phyloP scores from a whole-genome alignment of 2,329 filamentous ascomycete species.

The Stromatinia cepivora region DNA sequence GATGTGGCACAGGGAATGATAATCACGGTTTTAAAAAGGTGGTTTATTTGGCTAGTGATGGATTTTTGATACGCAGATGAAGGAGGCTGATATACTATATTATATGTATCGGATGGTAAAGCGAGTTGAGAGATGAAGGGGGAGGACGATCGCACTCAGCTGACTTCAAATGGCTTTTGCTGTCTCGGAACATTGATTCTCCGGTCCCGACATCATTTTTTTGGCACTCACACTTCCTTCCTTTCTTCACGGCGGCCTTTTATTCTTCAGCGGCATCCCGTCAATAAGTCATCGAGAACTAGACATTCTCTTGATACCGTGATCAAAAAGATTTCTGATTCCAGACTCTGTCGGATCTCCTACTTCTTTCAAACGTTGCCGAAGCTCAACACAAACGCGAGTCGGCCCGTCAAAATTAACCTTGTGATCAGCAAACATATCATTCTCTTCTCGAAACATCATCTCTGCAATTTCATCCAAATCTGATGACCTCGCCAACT shows the following conservation, averaged over 20 bases:
- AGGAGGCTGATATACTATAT: too few species aligned
- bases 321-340: neutral
- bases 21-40: neutral
- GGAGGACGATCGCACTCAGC: neutral
- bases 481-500: neutral
- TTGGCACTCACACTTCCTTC: neutral
- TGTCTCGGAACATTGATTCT: neutral
- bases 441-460: neutral
- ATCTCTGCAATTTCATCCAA: neutral
- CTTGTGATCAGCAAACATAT: constrained; percentile 15
- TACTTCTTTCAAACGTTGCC: neutral
- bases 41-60: neutral
- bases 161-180: neutral
- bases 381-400: neutral
- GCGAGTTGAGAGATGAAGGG: too few species aligned
- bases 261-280: neutral
- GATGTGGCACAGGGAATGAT: neutral
- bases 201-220: neutral
- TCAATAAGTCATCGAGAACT: neutral
- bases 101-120: too few species aligned
- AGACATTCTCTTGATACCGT: too few species aligned
- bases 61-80: too few species aligned
- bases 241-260: neutral
- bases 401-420: constrained; percentile 13
- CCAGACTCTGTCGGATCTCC: neutral